Evolutionary conservation across 176 grass and related monocot species (phyloP).

Genomic region (Musa acuminata): DNA sequence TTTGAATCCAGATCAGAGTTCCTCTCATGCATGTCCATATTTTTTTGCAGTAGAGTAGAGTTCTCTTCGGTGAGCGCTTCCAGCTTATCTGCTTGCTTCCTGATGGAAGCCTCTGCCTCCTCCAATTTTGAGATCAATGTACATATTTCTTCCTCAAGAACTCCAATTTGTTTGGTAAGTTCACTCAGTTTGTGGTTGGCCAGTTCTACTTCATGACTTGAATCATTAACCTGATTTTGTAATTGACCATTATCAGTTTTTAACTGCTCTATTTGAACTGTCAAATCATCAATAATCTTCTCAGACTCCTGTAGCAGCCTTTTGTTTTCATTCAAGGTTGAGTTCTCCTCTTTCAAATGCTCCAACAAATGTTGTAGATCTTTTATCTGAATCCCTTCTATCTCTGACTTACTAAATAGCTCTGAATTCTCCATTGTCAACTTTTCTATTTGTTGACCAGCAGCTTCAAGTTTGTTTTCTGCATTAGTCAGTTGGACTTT

Average conservation of each 20-base stretch:
- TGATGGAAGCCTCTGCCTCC: slow-evolving; percentile 17
- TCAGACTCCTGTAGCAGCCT: neutral
- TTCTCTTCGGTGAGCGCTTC: slow-evolving; percentile 29
- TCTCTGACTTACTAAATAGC: neutral
- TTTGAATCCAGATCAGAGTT: slow-evolving; percentile 31
- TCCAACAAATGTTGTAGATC: slow-evolving; percentile 35
- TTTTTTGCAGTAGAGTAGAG: slow-evolving; percentile 30
- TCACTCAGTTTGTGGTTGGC: slow-evolving; percentile 11
- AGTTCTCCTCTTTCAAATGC: slow-evolving; percentile 30
- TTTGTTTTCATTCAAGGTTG: slow-evolving; percentile 11
- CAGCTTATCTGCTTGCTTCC: slow-evolving; percentile 29
- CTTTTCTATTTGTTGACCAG: neutral
- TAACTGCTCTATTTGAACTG: slow-evolving; percentile 35
- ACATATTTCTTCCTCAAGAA: slow-evolving; percentile 33
- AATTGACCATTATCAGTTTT: neutral
- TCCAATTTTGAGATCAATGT: slow-evolving; percentile 24
- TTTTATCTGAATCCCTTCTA: neutral
- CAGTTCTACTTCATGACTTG: neutral
- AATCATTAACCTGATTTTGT: neutral
- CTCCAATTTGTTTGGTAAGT: slow-evolving; percentile 24
- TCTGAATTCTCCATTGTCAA: neutral
- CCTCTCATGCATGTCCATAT: slow-evolving; percentile 24
- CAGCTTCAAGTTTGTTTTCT: neutral
- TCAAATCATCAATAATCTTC: slow-evolving; percentile 13
- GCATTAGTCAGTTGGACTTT: neutral